Evolutionary conservation across 2,329 filamentous ascomycete genomes (phyloP).

Genomic region (Diaporthe citrichinensis): DNA sequence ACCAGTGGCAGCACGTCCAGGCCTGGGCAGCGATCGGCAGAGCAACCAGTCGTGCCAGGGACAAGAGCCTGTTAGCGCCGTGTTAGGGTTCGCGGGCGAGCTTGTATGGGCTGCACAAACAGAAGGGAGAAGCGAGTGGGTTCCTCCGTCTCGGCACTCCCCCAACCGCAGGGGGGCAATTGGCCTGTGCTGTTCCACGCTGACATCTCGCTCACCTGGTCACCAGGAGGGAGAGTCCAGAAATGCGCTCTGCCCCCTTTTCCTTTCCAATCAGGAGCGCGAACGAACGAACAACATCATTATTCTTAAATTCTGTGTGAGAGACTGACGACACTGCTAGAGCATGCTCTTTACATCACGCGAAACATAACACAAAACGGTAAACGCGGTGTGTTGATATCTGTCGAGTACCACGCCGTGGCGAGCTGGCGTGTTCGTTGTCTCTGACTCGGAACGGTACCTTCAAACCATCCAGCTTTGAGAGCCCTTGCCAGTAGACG

Average conservation of each 20-base stretch:
- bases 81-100: slow-evolving; percentile 2
- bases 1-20: slow-evolving; percentile 6
- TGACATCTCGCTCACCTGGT: slow-evolving; percentile 9
- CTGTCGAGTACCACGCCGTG: not conserved
- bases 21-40: slow-evolving; percentile 13
- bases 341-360: not conserved
- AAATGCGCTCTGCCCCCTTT: slow-evolving; percentile 27
- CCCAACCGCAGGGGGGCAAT: slow-evolving; percentile 30
- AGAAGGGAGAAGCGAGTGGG: slow-evolving; percentile 12
- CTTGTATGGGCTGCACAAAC: slow-evolving; percentile 21
- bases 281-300: not conserved
- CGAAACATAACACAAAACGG: not conserved
- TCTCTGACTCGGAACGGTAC: slow-evolving; percentile 12
- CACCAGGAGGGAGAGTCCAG: not conserved
- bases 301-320: not conserved
- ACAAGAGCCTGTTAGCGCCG: slow-evolving; percentile 1
- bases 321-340: not conserved
- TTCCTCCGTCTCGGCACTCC: slow-evolving; percentile 29
- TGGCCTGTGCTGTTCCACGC: slow-evolving; percentile 31
- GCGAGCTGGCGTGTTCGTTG: not conserved
- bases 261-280: slow-evolving; percentile 6
- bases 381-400: not conserved
- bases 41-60: slow-evolving; percentile 13
- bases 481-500: slow-evolving; percentile 5
- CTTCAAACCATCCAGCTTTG: not conserved